Conservation (phyloP, 2,329 filamentous ascomycete species). For the Colletotrichum euphorbiae region DNA sequence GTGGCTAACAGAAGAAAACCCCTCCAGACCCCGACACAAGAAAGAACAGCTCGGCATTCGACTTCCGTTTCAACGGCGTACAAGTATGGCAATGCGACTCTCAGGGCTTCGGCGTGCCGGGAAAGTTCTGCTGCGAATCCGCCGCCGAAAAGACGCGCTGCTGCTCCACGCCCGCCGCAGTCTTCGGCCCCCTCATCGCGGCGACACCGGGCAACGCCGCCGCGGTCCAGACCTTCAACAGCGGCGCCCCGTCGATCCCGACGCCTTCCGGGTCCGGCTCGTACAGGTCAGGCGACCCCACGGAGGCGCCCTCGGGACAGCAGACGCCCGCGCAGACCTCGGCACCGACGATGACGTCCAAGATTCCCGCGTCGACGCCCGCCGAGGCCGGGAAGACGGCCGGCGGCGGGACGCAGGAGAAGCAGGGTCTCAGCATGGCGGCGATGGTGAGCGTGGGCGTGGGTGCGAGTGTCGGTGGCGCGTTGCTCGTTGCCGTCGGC, state of each 20-base stretch:
- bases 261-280: conserved; percentile 4
- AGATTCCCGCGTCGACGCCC: conserved; percentile 7
- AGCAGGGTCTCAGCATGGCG: conserved; percentile 1
- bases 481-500: conserved; percentile 28
- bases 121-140: conserved; percentile 38
- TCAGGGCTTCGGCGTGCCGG: conserved; percentile 24
- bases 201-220: conserved; percentile 31
- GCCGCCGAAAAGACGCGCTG: conserved; percentile 36
- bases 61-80: conserved; percentile 37
- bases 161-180: conserved; percentile 25
- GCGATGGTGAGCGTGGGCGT: conserved; percentile 31
- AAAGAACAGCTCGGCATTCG: conserved; percentile 21
- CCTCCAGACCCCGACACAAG: conserved; percentile 31
- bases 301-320: not conserved
- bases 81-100: conserved; percentile 36
- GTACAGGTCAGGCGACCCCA: not conserved
- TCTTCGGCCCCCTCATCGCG: conserved; percentile 34
- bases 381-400: not conserved
- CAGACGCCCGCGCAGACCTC: conserved; percentile 11
- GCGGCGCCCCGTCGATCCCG: conserved; percentile 11
- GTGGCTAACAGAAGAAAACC: not conserved
- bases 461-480: conserved; percentile 28
- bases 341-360: conserved; percentile 11
- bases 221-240: conserved; percentile 29
- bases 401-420: not conserved